Base-by-base conservation (phyloP, 306 rosid species). In the Lathyrus sativus region DNA sequence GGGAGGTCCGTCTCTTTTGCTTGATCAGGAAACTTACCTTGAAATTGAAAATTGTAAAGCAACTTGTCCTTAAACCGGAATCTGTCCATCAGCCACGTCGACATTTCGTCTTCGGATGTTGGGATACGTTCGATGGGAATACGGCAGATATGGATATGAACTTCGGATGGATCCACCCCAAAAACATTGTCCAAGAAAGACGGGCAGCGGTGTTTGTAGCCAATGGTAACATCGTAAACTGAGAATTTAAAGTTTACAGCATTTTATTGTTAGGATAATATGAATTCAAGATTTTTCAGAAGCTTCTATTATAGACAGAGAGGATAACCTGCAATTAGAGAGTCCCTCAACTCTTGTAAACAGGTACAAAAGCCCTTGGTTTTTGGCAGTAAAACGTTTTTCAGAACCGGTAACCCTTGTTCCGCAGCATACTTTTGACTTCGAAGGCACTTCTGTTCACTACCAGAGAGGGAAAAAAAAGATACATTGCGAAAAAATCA, bases 141-240 rank as follows among this genome's bases (percentile, higher is more conserved):
- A 46, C 85, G 81, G 54, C 53, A 29, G 49, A 89, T 55, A 15
- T 89, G 89, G 14, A 89, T 76, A 79, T 89, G 96, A 72, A 89
- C 96, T 78, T 87, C 96, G 8, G 93, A 78, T 59, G 96, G 96
- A 73, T 82, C 84, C 77, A 87, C 78, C 28, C 91, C 93, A 43
- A 73, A 78, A 29, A 84, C 93, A 57, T 87, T 89, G 82, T 89
- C 93, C 67, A 87, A 57, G 76, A 89, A 89, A 66, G 96, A 80
- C 7, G 96, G 96, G 71, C 87, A 85, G 68, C 81, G 64, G 67
- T 79, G 55, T 75, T 82, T 83, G 83, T 87, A 89, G 83, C 84
- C 89, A 41, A 89, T 85, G 59, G 96, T 87, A 33, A 89, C 74
- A 56, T 89, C 93, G 84, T 89, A 87, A 72, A 89, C 96, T 87